Base-by-base conservation (phyloP, 805 yeast genomes). In the Metschnikowia henanensis region DNA sequence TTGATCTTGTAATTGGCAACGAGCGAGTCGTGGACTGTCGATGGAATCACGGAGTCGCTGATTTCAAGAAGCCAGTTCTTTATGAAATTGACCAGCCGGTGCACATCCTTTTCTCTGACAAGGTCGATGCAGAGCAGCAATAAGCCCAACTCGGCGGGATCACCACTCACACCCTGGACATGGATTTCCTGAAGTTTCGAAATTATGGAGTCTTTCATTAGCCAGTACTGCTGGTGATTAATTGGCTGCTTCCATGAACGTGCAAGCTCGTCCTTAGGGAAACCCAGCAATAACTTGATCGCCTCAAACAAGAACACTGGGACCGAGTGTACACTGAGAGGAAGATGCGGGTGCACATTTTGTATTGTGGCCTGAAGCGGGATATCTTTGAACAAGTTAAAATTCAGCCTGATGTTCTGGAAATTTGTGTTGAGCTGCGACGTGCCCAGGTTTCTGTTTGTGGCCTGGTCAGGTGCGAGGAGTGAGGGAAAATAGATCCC, bases 41-140 rank as follows among this genome's bases (percentile, higher is more conserved):
- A 70, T 0, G 76, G 76, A 12, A 72, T 68, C 19, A 70, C 47
- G 0, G 75, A 66, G 42, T 72, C 76, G 30, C 64, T 60, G 12
- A 64, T 60, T 45, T 72, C 75, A 6, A 72, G 53, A 19, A 71
- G 53, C 76, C 76, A 72, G 44, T 59, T 60, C 41, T 65, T 67
- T 23, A 66, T 30, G 41, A 69, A 70, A 41, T 65, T 68, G 5
- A 69, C 49, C 25, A 64, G 42, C 5, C 43, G 33, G 13, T 15
- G 28, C 3, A 35, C 37, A 9, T 41, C 44, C 20, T 47, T 45
- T 5, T 34, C 34, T 10, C 37, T 28, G 15, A 58, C 18, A 17
- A 31, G 34, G 6, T 30, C 15, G 1, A 21, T 18, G 13, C 39
- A 31, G 6, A 37, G 12, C 10, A 52, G 46, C 10, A 65, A 36